Percentiles rank a stretch among this genome's conserved stretches.
Conservation (phyloP, 2,329 filamentous ascomycete species). For the Raffaelea albimanens region DNA sequence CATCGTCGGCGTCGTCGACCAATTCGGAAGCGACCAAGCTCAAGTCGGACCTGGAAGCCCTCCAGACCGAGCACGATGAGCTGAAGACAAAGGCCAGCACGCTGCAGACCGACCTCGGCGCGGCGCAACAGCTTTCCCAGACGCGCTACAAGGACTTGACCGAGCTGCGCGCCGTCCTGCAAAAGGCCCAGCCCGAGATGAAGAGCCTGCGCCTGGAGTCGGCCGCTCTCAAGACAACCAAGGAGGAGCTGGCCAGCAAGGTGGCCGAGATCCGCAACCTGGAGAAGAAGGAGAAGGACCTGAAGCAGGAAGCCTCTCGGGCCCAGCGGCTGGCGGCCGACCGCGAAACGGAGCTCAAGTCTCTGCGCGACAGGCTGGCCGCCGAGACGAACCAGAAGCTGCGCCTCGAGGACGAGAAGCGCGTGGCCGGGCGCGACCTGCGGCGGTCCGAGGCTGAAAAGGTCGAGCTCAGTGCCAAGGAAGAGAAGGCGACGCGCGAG, state of each 20-base stretch:
- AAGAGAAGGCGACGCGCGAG: slow-evolving; percentile 63
- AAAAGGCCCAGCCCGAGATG: slow-evolving; percentile 81
- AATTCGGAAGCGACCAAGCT: slow-evolving; percentile 41
- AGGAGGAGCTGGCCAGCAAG: slow-evolving; percentile 59
- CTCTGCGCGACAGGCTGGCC: slow-evolving; percentile 67
- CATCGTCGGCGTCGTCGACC: slow-evolving; percentile 16
- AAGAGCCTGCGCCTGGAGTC: slow-evolving; percentile 70
- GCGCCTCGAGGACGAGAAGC: slow-evolving; percentile 70
- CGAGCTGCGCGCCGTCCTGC: slow-evolving; percentile 67
- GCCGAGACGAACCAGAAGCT: slow-evolving; percentile 63
- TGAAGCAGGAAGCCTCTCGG: slow-evolving; percentile 62
- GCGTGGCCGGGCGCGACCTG: slow-evolving; percentile 65
- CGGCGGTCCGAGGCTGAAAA: slow-evolving; percentile 71
- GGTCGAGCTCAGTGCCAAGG: slow-evolving; percentile 63
- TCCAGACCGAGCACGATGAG: slow-evolving; percentile 51
- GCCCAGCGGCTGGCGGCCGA: slow-evolving; percentile 63
- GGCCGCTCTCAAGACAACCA: slow-evolving; percentile 60
- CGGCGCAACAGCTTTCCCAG: slow-evolving; percentile 78
- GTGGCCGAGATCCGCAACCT: slow-evolving; percentile 58
- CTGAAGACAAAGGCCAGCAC: slow-evolving; percentile 60
- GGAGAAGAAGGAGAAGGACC: slow-evolving; percentile 73
- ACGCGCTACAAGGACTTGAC: slow-evolving; percentile 80
- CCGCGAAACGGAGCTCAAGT: slow-evolving; percentile 68
- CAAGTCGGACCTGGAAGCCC: slow-evolving; percentile 47
- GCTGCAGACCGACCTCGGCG: slow-evolving; percentile 74